A percentile compares a stretch with the other conserved stretches of the same genome.
Evolutionary conservation across 352 stramenopile species (phyloP).

Genomic region (Achlya hypogyna): DNA sequence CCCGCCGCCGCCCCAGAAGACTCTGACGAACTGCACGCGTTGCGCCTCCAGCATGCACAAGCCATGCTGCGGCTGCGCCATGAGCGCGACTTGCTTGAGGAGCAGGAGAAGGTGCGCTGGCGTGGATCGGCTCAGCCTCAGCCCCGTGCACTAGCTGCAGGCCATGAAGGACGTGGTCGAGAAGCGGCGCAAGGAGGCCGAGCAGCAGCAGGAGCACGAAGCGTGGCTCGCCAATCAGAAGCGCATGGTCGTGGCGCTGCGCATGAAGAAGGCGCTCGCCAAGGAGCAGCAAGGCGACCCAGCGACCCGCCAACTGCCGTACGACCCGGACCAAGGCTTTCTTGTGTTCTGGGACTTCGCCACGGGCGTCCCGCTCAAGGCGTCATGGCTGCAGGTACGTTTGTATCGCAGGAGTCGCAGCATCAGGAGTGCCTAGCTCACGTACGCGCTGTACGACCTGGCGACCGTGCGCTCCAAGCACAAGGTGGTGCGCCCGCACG

Average conservation of each 20-base stretch:
- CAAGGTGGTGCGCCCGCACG: slow-evolving; percentile 29
- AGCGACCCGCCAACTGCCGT: slow-evolving; percentile 6
- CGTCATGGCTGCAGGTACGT: slow-evolving; percentile 30
- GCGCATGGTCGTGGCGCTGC: slow-evolving; percentile 32
- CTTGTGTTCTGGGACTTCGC: slow-evolving; percentile 41
- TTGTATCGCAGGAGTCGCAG: background rate
- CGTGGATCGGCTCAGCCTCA: background rate
- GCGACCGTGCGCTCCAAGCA: slow-evolving; percentile 32
- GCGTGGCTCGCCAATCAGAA: slow-evolving; percentile 47
- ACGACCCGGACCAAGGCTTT: slow-evolving; percentile 33
- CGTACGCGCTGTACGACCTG: slow-evolving; percentile 39
- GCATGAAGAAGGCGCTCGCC: slow-evolving; percentile 33
- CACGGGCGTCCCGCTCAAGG: slow-evolving; percentile 23
- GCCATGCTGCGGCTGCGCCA: slow-evolving; percentile 38
- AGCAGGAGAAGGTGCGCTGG: slow-evolving; percentile 40
- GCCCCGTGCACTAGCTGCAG: slow-evolving; percentile 28
- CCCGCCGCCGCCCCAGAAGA: background rate
- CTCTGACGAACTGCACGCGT: background rate
- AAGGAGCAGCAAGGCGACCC: slow-evolving; percentile 18
- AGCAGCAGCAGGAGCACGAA: slow-evolving; percentile 35
- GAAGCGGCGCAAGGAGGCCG: slow-evolving; percentile 34
- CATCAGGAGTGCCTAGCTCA: slow-evolving; percentile 25
- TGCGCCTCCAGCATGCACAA: slow-evolving; percentile 27
- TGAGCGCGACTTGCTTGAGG: slow-evolving; percentile 46
- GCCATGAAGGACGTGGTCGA: slow-evolving; percentile 38